Evolutionary conservation across 2,329 filamentous ascomycete species (phyloP).

Genomic region (Xylaria sp.): DNA sequence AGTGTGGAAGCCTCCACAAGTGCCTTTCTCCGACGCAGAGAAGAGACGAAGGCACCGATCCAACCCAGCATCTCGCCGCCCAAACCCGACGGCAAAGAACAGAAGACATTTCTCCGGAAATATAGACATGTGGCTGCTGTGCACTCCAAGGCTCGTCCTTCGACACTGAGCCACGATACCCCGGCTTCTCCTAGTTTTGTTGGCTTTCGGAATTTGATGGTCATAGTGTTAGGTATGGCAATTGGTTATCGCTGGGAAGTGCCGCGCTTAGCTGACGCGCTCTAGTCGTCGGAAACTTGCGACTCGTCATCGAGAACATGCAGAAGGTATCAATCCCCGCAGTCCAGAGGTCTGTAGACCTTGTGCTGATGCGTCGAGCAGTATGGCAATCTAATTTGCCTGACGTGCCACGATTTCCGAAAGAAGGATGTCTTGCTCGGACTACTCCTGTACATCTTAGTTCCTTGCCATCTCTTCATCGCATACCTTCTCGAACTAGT

Average conservation of each 20-base stretch:
- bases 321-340: constrained; percentile 74
- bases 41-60: constrained; percentile 27
- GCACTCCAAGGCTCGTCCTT: constrained; percentile 77
- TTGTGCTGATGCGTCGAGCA: constrained; percentile 52
- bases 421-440: constrained; percentile 81
- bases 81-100: constrained; percentile 45
- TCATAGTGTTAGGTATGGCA: constrained; percentile 82
- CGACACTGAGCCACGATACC: constrained; percentile 88
- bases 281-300: constrained; percentile 90
- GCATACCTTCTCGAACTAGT: constrained; percentile 90
- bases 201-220: constrained; percentile 96
- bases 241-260: neutral
- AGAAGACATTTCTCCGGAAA: constrained; percentile 65
- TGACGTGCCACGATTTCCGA: constrained; percentile 89
- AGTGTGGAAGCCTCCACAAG: constrained; percentile 47
- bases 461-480: constrained; percentile 89
- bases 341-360: constrained; percentile 30
- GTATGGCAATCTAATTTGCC: constrained; percentile 95
- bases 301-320: constrained; percentile 95
- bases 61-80: constrained; percentile 4
- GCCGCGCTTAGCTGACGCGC: constrained; percentile 30
- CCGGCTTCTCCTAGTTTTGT: constrained; percentile 81
- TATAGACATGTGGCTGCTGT: constrained; percentile 94
- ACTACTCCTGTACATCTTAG: constrained; percentile 81
- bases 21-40: constrained; percentile 42